Base-by-base conservation (phyloP, 768 basidiomycete genomes). In the Filobasidium wieringae region DNA sequence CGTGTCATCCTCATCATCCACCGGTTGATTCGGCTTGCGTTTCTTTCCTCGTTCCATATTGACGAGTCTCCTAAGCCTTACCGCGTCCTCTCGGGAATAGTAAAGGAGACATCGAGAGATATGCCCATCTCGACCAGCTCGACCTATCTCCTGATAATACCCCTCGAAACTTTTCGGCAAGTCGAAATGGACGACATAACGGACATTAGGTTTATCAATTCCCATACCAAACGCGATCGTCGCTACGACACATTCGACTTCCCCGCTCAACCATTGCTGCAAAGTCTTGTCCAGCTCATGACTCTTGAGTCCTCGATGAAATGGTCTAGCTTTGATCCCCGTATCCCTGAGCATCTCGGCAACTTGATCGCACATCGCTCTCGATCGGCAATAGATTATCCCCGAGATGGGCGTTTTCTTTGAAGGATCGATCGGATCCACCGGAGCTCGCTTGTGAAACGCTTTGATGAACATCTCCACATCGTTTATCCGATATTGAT, bases 171-270 rank as follows among this genome's bases (percentile, higher is more conserved):
- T 67, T 57, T 70, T 73, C 0, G 74, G 72, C 40, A 74, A 62
- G 53, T 75, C 71, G 36, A 60, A 75, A 49, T 75, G 74, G 0
- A 75, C 59, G 15, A 75, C 72, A 57, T 75, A 75, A 22, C 74
- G 65, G 8, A 75, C 74, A 58, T 75, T 64, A 3, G 74, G 60
- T 47, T 72, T 69, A 58, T 75, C 74, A 24, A 74, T 69, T 0
- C 74, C 74, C 74, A 75, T 75, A 8, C 74, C 74, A 40, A 75
- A 75, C 2, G 74, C 74, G 43, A 75, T 69, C 17, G 70, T 72
- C 1, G 70, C 70, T 7, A 71, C 60, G 0, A 51, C 60, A 15
- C 50, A 59, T 14, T 54, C 53, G 32, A 51, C 53, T 6, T 41
- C 43, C 6, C 50, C 66, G 15, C 47, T 49, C 8, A 64, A 27